Evolutionary conservation across 148 eudicot species (phyloP).

Genomic region (Persicaria tinctoria): DNA sequence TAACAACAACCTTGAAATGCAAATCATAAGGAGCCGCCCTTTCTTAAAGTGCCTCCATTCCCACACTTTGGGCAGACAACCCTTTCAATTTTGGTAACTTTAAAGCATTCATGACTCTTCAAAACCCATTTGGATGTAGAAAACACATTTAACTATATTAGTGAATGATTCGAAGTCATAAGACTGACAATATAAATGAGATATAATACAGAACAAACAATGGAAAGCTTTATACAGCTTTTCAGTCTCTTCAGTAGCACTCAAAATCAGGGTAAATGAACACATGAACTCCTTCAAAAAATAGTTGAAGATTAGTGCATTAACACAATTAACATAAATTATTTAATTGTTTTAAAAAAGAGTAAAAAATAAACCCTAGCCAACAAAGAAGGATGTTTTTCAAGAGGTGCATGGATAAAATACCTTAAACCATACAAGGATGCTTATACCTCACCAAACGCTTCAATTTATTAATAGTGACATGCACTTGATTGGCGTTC

Average conservation of each 20-base stretch:
- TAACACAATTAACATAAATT: too few species aligned
- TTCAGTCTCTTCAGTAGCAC: too few species aligned
- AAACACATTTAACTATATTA: neutral
- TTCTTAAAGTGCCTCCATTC: conserved; percentile 91
- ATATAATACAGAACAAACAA: neutral
- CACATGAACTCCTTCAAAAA: too few species aligned
- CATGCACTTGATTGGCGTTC: conserved; percentile 97
- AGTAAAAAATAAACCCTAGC: too few species aligned
- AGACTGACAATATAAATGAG: neutral
- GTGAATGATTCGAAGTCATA: neutral
- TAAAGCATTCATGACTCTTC: conserved; percentile 89
- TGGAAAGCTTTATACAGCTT: too few species aligned
- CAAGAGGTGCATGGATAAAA: too few species aligned
- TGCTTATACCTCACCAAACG: conserved; percentile 60
- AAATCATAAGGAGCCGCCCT: too few species aligned
- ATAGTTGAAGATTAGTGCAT: too few species aligned
- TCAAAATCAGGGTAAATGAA: too few species aligned
- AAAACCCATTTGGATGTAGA: conserved; percentile 66
- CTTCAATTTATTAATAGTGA: conserved; percentile 56
- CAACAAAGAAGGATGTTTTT: too few species aligned
- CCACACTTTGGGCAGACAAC: conserved; percentile 92
- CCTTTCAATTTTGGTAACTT: conserved; percentile 69
- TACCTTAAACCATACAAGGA: too few species aligned
- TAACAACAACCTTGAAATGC: conserved; percentile 90
- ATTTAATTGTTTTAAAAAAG: too few species aligned